A percentile compares a stretch with the other conserved stretches of the same genome.
Evolutionary conservation across 192 early-diverging fungal genomes (phyloP).

Genomic region (Entrophospora sp.): DNA sequence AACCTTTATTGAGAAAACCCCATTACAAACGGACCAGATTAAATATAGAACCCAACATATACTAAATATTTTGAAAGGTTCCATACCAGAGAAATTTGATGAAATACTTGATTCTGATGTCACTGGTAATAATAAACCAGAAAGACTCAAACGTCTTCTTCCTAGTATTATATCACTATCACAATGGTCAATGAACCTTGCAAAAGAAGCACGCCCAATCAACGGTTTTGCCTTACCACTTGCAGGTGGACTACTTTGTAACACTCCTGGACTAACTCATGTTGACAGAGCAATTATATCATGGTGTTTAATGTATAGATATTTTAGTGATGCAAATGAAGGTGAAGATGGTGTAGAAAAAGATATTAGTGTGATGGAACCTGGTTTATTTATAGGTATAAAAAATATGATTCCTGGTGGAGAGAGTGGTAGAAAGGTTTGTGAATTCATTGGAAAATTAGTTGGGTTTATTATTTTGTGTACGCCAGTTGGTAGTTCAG

Average conservation of each 20-base stretch:
- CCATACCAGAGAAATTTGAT: constrained; percentile 17
- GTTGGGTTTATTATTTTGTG: constrained; percentile 24
- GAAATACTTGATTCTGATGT: constrained; percentile 19
- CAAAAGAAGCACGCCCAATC: constrained; percentile 46
- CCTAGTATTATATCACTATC: constrained; percentile 38
- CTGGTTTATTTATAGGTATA: constrained; percentile 28
- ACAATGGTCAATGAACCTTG: constrained; percentile 36
- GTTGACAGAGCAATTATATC: constrained; percentile 41
- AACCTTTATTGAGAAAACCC: neutral
- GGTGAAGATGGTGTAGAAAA: neutral
- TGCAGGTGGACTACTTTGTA: constrained; percentile 39
- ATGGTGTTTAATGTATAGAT: constrained; percentile 37
- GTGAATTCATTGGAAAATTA: constrained; percentile 41
- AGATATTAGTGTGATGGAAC: constrained; percentile 19
- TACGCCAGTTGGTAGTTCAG: constrained; percentile 3
- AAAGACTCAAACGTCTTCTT: constrained; percentile 31
- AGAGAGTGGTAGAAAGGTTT: constrained; percentile 29
- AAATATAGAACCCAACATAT: neutral
- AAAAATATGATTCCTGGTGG: constrained; percentile 35
- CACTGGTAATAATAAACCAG: neutral
- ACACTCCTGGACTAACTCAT: constrained; percentile 43
- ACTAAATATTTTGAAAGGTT: constrained; percentile 13
- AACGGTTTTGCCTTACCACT: constrained; percentile 41
- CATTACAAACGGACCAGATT: neutral
- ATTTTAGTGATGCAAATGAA: constrained; percentile 36